phyloP scores from a whole-genome alignment of 2,329 filamentous ascomycete genomes.

The Penicillium sp. region DNA sequence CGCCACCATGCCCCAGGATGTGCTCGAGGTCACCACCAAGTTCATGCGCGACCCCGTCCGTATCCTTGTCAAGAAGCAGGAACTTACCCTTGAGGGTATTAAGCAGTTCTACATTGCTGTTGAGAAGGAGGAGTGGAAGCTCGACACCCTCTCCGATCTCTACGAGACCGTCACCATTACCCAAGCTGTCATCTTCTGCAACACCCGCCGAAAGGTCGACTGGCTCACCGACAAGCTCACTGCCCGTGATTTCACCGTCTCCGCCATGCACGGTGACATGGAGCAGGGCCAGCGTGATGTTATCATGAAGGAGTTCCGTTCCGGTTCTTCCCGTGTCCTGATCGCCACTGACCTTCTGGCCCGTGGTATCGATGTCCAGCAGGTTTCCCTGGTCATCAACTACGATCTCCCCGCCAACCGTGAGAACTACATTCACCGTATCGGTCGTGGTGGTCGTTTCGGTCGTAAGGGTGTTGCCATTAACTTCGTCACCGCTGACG shows the following conservation, averaged over 20 bases:
- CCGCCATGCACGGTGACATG: conserved; percentile 99
- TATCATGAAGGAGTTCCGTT: conserved; percentile 98
- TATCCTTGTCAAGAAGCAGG: conserved; percentile 37
- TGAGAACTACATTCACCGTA: conserved; percentile 99
- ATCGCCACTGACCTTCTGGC: conserved; percentile 98
- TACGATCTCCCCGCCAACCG: conserved; percentile 96
- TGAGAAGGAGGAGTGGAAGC: conserved; percentile 99
- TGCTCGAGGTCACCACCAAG: conserved; percentile 97
- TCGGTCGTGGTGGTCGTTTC: conserved; percentile 88
- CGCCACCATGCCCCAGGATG: conserved; percentile 92
- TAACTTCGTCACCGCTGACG: conserved; percentile 97
- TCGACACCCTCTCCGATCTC: conserved; percentile 94
- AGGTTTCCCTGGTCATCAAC: conserved; percentile 97
- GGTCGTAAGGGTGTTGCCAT: conserved; percentile 98
- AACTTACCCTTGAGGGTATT: conserved; percentile 89
- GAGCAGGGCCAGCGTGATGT: conserved; percentile 94
- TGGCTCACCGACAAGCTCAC: conserved; percentile 99
- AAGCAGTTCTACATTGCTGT: conserved; percentile 99
- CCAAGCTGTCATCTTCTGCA: conserved; percentile 99
- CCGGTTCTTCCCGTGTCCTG: conserved; percentile 88
- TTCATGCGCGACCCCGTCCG: conserved; percentile 80
- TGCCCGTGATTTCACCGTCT: conserved; percentile 96
- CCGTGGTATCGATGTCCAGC: conserved; percentile 95
- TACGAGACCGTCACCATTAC: conserved; percentile 98
- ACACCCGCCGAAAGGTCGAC: conserved; percentile 96